A percentile compares a stretch with the other conserved stretches of the same genome.
Evolutionary conservation across 1,284 basidiomycete genomes (phyloP).

Genomic region (Fomitopsis palustris): DNA sequence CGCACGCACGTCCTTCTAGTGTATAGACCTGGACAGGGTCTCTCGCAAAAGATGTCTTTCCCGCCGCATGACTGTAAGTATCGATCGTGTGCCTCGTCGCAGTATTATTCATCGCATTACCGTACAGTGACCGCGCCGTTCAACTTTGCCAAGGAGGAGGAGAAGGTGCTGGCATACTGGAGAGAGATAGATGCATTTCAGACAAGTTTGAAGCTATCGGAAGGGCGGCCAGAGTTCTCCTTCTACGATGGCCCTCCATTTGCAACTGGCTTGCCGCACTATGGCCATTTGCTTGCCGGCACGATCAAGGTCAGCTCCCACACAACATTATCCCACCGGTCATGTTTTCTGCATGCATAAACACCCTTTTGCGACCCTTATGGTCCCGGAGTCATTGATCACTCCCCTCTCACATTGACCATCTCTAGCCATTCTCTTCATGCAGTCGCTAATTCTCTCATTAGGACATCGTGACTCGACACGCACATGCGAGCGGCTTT

Average conservation of each 20-base stretch:
- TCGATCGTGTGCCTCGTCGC: neutral
- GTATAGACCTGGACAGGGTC: neutral
- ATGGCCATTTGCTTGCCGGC: constrained; percentile 87
- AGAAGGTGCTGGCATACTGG: constrained; percentile 93
- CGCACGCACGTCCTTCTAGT: neutral
- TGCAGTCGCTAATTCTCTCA: neutral
- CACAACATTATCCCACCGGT: too few relatives aligned
- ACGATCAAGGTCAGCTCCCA: constrained; percentile 82
- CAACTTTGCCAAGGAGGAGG: constrained; percentile 90
- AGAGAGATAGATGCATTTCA: constrained; percentile 96
- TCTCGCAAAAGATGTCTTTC: constrained; percentile 52
- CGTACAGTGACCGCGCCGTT: constrained; percentile 67
- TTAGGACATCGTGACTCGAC: constrained; percentile 94
- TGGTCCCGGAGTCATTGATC: too few relatives aligned
- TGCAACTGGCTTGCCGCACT: constrained; percentile 96
- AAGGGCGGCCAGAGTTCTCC: constrained; percentile 85
- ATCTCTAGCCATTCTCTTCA: neutral
- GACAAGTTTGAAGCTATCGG: constrained; percentile 89
- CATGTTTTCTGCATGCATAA: too few relatives aligned
- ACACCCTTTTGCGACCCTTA: too few relatives aligned
- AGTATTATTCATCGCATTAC: constrained; percentile 8
- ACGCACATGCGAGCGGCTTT: constrained; percentile 91
- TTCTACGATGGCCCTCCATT: constrained; percentile 99
- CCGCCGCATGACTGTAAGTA: constrained; percentile 68
- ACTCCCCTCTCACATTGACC: too few relatives aligned